Percentiles rank a stretch among this genome's conserved stretches.
Evolutionary conservation across 116 monocot genomes (phyloP).

Genomic region (Phalaenopsis hybrid): DNA sequence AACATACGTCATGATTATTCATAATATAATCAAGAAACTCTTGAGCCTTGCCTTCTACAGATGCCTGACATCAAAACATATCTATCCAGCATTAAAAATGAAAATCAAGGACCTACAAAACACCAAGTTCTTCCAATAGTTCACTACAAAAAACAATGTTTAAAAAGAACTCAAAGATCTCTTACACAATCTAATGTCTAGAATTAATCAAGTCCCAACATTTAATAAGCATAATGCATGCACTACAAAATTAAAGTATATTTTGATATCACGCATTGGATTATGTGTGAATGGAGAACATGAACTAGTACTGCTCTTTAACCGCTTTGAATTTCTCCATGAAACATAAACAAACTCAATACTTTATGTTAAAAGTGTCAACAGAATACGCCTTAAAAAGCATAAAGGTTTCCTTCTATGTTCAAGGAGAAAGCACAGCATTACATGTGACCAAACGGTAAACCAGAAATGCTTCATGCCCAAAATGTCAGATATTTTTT

Average conservation of each 20-base stretch:
- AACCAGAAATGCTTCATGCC: not conserved
- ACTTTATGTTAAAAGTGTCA: too few species aligned
- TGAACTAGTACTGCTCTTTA: not conserved
- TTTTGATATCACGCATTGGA: not conserved
- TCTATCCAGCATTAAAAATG: not conserved
- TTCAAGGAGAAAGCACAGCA: constrained; percentile 5
- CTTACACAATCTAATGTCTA: not conserved
- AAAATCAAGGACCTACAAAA: not conserved
- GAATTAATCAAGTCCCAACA: not conserved
- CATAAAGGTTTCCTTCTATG: not conserved
- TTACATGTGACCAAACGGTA: not conserved
- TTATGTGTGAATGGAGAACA: not conserved
- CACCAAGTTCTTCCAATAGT: not conserved
- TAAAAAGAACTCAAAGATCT: not conserved
- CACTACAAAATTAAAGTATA: not conserved
- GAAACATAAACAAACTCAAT: too few species aligned
- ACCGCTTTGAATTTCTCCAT: not conserved
- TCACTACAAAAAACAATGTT: not conserved
- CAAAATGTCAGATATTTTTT: not conserved
- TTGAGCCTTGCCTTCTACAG: constrained; percentile 42
- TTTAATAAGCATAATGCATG: not conserved
- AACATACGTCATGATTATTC: constrained; percentile 61
- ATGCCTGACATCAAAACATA: constrained; percentile 20
- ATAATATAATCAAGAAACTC: constrained; percentile 60
- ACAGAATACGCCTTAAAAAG: too few species aligned